A percentile compares a stretch with the other conserved stretches of the same genome.
These are phyloP conservation scores for Teunomyces kruisii DNA, from an alignment of 805 yeast species.

Conservation along the genomic window DNA sequence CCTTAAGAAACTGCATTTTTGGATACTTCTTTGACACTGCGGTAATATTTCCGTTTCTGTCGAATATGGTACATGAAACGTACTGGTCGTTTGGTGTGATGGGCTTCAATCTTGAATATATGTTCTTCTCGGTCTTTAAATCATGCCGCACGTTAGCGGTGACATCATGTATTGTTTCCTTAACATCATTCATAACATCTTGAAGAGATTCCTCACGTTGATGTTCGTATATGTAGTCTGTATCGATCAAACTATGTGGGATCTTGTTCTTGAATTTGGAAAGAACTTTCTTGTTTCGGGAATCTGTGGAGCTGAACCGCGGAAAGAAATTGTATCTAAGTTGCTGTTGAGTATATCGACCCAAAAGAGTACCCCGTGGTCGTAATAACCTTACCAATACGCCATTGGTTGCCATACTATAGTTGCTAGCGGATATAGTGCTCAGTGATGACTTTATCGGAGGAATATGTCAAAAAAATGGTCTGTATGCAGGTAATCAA, in stretches of 20 bases:
- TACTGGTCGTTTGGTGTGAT: slow-evolving; percentile 46
- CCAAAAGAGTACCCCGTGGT: not conserved
- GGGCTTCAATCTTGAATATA: slow-evolving; percentile 7
- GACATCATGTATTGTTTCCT: slow-evolving; percentile 4
- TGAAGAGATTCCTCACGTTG: not conserved
- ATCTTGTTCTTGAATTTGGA: not conserved
- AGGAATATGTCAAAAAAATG: not conserved
- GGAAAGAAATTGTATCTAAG: not conserved
- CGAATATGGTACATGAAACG: slow-evolving; percentile 82
- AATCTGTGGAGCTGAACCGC: slow-evolving; percentile 1
- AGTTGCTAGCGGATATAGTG: not conserved
- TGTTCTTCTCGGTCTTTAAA: not conserved
- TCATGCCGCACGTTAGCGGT: not conserved
- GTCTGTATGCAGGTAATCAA: not conserved
- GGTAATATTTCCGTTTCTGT: slow-evolving; percentile 62
- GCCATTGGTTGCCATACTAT: not conserved
- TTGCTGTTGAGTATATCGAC: not conserved
- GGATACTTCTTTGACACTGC: slow-evolving; percentile 74
- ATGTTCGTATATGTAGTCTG: not conserved
- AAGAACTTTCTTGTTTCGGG: slow-evolving; percentile 1
- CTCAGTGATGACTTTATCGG: not conserved
- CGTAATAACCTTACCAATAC: not conserved
- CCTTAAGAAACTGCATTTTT: slow-evolving; percentile 64
- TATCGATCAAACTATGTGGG: slow-evolving; percentile 2
- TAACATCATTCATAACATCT: slow-evolving; percentile 3